Conservation (phyloP, 768 basidiomycete species). For the Russula virescens region DNA sequence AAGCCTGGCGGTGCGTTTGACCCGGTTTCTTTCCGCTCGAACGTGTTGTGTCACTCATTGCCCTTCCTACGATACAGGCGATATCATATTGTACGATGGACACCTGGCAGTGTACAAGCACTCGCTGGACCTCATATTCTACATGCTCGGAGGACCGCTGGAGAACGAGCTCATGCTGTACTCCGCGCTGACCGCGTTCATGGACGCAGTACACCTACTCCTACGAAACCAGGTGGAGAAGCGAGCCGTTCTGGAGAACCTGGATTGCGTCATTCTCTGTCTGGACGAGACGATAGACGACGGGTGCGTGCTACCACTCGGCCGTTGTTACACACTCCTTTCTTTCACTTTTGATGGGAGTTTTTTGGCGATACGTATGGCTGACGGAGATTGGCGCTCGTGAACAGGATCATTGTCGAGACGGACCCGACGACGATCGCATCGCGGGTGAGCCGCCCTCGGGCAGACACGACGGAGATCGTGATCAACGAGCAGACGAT, state of each 20-base stretch:
- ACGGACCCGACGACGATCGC: conserved; percentile 96
- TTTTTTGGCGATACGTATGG: not conserved
- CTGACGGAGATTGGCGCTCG: not conserved
- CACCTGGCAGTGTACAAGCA: conserved; percentile 93
- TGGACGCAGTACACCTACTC: conserved; percentile 80
- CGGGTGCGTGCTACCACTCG: conserved; percentile 56
- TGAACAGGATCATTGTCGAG: conserved; percentile 84
- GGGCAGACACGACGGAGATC: conserved; percentile 91
- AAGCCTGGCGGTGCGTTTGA: conserved; percentile 72
- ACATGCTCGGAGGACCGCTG: conserved; percentile 77
- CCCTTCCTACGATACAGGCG: conserved; percentile 46
- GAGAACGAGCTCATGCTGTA: conserved; percentile 98
- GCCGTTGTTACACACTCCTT: too few relatives aligned
- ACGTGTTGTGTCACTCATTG: not conserved
- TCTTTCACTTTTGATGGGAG: too few relatives aligned
- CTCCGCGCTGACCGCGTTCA: conserved; percentile 73
- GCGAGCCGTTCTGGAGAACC: conserved; percentile 86
- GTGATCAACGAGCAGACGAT: conserved; percentile 98
- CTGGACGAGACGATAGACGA: conserved; percentile 98
- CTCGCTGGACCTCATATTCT: conserved; percentile 92
- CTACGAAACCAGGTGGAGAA: conserved; percentile 94
- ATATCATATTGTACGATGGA: conserved; percentile 87
- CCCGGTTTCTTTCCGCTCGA: not conserved
- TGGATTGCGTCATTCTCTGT: conserved; percentile 88
- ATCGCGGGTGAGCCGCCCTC: conserved; percentile 86